phyloP scores from a whole-genome alignment of 371 early-diverging fungal genomes.

The Funneliformis caledonium region DNA sequence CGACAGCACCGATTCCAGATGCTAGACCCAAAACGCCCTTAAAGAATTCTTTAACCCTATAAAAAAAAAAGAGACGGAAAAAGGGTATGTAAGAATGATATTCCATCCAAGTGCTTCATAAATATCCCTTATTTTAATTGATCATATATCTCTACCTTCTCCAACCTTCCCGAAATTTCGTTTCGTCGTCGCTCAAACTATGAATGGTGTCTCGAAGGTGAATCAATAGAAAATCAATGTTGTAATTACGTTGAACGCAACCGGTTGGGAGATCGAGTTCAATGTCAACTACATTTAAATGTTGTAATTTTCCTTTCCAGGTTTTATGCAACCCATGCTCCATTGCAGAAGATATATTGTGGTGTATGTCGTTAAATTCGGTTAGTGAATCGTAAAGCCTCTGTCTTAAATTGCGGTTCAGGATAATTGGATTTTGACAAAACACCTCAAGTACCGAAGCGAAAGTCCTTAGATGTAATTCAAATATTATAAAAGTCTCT shows the following conservation, averaged over 20 bases:
- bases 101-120: no score
- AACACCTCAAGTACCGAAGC: neutral
- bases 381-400: neutral
- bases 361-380: neutral
- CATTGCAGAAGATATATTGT: neutral
- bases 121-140: no score
- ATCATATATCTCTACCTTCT: neutral
- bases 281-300: neutral
- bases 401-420: neutral
- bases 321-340: neutral
- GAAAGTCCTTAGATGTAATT: neutral
- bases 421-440: neutral
- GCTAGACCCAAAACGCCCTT: neutral
- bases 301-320: neutral
- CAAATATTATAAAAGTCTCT: neutral
- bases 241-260: neutral
- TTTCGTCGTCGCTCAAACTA: constrained; percentile 6
- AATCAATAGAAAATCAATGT: constrained; percentile 17
- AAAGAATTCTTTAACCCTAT: neutral
- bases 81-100: no score
- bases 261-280: neutral
- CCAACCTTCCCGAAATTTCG: neutral
- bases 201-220: constrained; percentile 21
- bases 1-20: no score
- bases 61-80: no score